Base-by-base conservation (phyloP, 257 asterid species). In the Perilla frutescens region DNA sequence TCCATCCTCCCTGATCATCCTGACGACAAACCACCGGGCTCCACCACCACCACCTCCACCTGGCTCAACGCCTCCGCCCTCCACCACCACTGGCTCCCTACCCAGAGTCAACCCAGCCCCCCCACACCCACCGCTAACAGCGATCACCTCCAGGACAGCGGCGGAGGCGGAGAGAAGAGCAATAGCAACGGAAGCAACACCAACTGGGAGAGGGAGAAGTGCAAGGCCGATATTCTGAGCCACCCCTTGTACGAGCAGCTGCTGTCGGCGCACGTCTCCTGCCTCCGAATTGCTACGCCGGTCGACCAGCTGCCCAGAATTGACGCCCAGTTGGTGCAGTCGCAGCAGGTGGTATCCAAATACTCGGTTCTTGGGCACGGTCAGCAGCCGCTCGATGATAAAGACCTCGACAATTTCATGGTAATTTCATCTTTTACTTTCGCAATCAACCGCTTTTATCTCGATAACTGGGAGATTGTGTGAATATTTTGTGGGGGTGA, bases 291-390 rank as follows among this genome's bases (percentile, higher is more conserved):
- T 48, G 97, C 98, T 0, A 93, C 98, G 9, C 98, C 98, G 71
- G 98, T 93, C 31, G 98, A 93, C 91, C 98, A 93, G 87, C 86
- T 94, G 31, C 96, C 97, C 3, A 86, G 96, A 87, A 90, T 94
- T 81, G 98, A 94, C 70, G 96, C 98, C 1, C 98, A 94, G 95
- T 78, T 94, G 7, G 97, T 90, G 2, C 96, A 87, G 85, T 89
- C 97, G 40, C 97, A 88, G 73, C 90, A 88, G 83, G 95, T 91
- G 5, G 96, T 90, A 14, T 90, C 96, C 12, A 94, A 91, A 78
- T 94, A 94, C 51, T 89, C 98, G 10, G 85, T 89, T 31, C 90
- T 89, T 11, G 95, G 84, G 0, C 88, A 86, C 3, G 84, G 84
- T 62, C 93, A 84, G 14, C 93, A 77, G 7, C 86, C 84, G 7